Evolutionary conservation across 2,329 filamentous ascomycete genomes (phyloP), one percentile per base, ranked within the genome.

Genomic region (Ascochyta lentis): DNA sequence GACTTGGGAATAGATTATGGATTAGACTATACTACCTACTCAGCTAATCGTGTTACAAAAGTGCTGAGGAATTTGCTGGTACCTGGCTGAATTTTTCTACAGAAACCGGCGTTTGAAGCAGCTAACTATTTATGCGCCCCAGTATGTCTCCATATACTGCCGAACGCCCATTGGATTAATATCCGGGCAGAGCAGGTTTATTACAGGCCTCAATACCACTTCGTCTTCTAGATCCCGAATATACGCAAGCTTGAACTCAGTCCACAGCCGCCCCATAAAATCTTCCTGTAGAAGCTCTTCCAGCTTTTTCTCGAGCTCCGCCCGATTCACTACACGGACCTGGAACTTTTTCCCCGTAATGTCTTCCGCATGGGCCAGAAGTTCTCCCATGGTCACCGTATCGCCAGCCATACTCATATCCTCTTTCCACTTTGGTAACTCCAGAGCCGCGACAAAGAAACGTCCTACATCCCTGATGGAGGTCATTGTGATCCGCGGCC

Each of bases 71-170:
- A 19, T 19, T 19, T 19, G 19, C 19, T 19, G 19, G 19, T 19
- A 19, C 19, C 19, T 19, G 19, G 19, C 2, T 19, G 19, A 19
- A 19, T 19, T 19, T 19, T 19, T 19, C 19, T 19, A 19, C 19
- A 19, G 19, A 2, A 19, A 19, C 19, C 2, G 19, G 19, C 19
- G 19, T 19, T 2, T 19, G 19, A 19, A 29, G 27, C 13, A 34
- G 12, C 31, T 34, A 7, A 34, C 13, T 34, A n/a, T 1, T 6
- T 16, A 35, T n/a, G 2, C 6, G 15, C n/a, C 15, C 33, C 3
- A 48, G 51, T 19, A 43, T 23, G 19, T 54, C 35, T 54, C 45
- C 51, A 49, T 54, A 23, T 54, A 54, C 41, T 54, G 35, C 16
- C 45, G 37, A 6, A 49, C 44, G 37, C 24, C n/a, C 38, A 39